These are phyloP conservation scores for Lonicera japonica DNA, from an alignment of 129 eudicot species.

Conservation along the genomic window DNA sequence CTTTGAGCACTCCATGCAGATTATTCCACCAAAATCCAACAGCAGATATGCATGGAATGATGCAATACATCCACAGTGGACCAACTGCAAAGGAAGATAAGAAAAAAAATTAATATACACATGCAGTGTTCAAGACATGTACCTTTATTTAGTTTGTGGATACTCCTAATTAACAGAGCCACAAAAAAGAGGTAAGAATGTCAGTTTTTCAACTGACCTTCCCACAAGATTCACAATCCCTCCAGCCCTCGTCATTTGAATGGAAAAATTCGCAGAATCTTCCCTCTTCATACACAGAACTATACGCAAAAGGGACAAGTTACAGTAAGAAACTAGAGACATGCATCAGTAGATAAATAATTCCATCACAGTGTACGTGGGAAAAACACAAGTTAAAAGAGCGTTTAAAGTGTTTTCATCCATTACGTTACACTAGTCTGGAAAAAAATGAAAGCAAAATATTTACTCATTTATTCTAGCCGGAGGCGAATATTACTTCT, in stretches of 20 bases:
- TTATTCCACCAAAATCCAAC: conserved; percentile 68
- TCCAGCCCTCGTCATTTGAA: conserved; percentile 71
- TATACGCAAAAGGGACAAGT: conserved; percentile 12
- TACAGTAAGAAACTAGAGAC: background rate
- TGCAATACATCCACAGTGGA: conserved; percentile 77
- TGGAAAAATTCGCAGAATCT: conserved; percentile 76
- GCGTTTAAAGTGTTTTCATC: background rate
- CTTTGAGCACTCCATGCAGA: conserved; percentile 73
- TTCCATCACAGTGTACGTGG: background rate
- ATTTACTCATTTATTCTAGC: background rate
- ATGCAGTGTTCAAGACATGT: background rate
- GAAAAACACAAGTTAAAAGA: background rate
- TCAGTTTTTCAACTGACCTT: conserved; percentile 31
- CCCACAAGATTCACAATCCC: conserved; percentile 77
- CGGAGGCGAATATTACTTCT: background rate
- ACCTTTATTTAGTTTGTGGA: background rate
- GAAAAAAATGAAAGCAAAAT: background rate
- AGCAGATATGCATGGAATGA: conserved; percentile 62
- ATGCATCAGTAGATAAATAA: background rate
- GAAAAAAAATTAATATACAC: background rate
- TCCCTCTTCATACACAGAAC: conserved; percentile 65
- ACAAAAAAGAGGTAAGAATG: background rate
- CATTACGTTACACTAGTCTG: background rate
- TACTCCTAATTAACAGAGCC: background rate
- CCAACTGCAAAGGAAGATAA: conserved; percentile 40